Conservation (phyloP, 108 stramenopile genomes). For the Pseudonitzschia delicatissima region DNA sequence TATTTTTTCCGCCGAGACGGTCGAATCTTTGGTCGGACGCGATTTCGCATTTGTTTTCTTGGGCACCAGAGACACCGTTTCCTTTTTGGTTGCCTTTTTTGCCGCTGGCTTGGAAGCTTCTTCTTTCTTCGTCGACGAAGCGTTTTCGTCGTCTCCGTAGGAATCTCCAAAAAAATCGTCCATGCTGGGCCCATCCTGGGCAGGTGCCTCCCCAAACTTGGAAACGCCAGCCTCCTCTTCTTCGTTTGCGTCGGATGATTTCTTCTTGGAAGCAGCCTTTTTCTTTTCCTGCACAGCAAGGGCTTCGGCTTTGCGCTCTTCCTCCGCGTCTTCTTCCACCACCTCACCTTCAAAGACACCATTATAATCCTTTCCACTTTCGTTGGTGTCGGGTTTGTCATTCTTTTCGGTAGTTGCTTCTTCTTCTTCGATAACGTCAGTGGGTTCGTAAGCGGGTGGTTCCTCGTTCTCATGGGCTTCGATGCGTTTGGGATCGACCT, state of each 20-base stretch:
- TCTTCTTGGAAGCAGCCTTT: not conserved
- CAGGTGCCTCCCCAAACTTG: not conserved
- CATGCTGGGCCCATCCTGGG: constrained; percentile 24
- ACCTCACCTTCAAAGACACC: constrained; percentile 16
- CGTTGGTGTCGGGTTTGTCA: not conserved
- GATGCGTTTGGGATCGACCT: constrained; percentile 32
- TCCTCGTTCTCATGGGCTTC: constrained; percentile 28
- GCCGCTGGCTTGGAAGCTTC: constrained; percentile 5
- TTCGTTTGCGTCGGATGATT: not conserved
- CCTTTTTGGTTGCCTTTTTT: not conserved
- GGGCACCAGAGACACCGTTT: constrained; percentile 31
- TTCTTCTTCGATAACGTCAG: constrained; percentile 2
- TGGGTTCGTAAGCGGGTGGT: constrained; percentile 26
- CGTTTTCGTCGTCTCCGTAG: constrained; percentile 1
- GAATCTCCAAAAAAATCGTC: constrained; percentile 35
- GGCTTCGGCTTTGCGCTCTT: constrained; percentile 6
- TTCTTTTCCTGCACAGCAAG: not conserved
- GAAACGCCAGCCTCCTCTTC: too few relatives aligned
- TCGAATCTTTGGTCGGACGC: constrained; percentile 41
- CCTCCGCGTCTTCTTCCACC: constrained; percentile 29
- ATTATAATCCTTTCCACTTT: constrained; percentile 1
- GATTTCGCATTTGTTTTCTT: constrained; percentile 16
- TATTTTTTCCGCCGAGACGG: constrained; percentile 23
- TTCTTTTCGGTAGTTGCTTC: not conserved
- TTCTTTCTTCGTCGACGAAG: not conserved